Evolutionary conservation across 768 basidiomycete species (phyloP).

Genomic region (Boletus sp.): DNA sequence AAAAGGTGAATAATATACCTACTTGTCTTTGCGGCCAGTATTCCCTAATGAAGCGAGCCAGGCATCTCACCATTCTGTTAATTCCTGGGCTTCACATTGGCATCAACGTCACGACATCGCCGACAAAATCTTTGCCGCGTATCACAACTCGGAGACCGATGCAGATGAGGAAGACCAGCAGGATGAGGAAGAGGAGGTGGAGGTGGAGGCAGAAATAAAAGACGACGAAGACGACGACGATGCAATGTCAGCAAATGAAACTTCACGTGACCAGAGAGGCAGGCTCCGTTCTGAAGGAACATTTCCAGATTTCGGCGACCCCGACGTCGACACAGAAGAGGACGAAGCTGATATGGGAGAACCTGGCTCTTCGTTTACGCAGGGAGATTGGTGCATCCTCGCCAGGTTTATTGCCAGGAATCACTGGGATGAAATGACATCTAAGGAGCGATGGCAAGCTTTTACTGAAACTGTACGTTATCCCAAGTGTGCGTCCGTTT

Average conservation of each 20-base stretch:
- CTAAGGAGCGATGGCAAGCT: constrained; percentile 53
- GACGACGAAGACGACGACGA: constrained; percentile 20
- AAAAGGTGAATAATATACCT: constrained; percentile 42
- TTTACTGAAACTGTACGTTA: constrained; percentile 50
- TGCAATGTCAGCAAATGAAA: constrained; percentile 18
- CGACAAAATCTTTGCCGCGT: constrained; percentile 53
- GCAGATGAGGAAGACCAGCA: constrained; percentile 36
- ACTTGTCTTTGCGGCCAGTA: background rate
- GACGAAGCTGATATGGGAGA: constrained; percentile 49
- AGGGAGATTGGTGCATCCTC: constrained; percentile 61
- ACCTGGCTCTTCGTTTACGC: constrained; percentile 47
- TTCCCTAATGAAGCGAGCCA: constrained; percentile 27
- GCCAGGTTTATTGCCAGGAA: constrained; percentile 57
- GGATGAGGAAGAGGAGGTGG: constrained; percentile 33
- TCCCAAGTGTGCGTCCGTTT: background rate
- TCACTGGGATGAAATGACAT: constrained; percentile 41
- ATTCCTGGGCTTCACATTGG: constrained; percentile 72
- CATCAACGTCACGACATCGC: constrained; percentile 61
- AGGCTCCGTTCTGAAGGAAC: constrained; percentile 22
- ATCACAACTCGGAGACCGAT: constrained; percentile 36
- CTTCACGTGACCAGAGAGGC: constrained; percentile 15
- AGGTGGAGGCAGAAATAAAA: constrained; percentile 26
- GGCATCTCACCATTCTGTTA: constrained; percentile 65
- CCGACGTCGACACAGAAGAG: constrained; percentile 25
- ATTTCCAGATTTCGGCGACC: constrained; percentile 18